Base-by-base conservation (phyloP, 2,329 filamentous ascomycete genomes). In the Arthroderma sp. region DNA sequence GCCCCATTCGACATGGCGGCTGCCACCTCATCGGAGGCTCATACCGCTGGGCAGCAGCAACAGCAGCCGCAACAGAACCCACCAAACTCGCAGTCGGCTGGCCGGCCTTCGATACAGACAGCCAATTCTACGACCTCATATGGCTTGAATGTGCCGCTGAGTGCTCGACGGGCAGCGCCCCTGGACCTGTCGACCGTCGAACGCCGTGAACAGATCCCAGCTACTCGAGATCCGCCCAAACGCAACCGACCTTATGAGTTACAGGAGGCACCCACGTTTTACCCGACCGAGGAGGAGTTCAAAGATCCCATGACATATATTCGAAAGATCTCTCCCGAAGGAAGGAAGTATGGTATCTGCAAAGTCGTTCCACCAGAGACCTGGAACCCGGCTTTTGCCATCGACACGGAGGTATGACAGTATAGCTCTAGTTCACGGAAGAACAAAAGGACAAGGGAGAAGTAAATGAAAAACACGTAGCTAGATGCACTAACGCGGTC, bases 351-450 rank as follows among this genome's bases (percentile, higher is more conserved):
- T 72, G 93, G 93, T 54, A 87, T 98, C 56, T 91, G 90, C 79
- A 95, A 96, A 73, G 88, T 98, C 61, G 87, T 98, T 58, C 93
- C 93, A 4, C 93, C 93, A 0, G 88, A 93, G 61, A 84, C 80
- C 35, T 98, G 93, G 93, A 91, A 94, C 66, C 93, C 93, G 6
- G 80, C 89, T 15, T 97, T 98, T 71, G 91, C 91, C 44, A 94
- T 98, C 67, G 90, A 98, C 69, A 97, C 91, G 21, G 90, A 96
- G 83, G 91, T 96, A 78, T 70, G 81, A 33, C 11, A 4, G 37
- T 38, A n/a, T 19, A 41, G 8, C 9, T 15, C 19, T 33, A 13
- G n/a, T 1, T 11, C 9, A 8, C 5, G 11, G 23, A 9, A 4
- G 19, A 2, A 19, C 2, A 19, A 4, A 17, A 43, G 17, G 39